phyloP scores from a whole-genome alignment of 2,329 filamentous ascomycete species.

The Zasmidium citrigriseum region DNA sequence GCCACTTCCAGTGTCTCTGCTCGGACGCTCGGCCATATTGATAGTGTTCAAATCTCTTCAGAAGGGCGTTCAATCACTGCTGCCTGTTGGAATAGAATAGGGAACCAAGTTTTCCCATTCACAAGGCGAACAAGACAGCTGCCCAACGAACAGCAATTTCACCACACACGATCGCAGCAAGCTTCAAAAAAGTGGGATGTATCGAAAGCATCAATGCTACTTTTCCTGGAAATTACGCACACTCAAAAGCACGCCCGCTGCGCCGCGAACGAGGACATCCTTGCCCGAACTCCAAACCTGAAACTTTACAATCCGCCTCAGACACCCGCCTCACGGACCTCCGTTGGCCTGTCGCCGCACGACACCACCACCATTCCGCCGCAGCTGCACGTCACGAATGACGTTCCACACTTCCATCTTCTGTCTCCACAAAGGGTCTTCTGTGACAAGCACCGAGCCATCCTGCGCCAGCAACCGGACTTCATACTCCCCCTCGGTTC shows the following conservation, averaged over 20 bases:
- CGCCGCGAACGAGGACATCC: too few species aligned
- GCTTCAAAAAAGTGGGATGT: not conserved
- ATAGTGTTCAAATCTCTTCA: too few species aligned
- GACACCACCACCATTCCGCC: constrained; percentile 4
- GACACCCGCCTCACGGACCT: not conserved
- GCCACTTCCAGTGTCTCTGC: not conserved
- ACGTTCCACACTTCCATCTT: constrained; percentile 19
- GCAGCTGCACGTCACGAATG: constrained; percentile 18
- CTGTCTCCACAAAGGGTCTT: constrained; percentile 14
- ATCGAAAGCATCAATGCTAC: not conserved
- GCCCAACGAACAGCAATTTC: not conserved
- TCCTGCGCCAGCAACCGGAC: constrained; percentile 14
- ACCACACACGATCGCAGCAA: too few species aligned
- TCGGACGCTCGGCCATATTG: not conserved
- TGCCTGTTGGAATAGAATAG: not conserved
- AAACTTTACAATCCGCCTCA: not conserved
- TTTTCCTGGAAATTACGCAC: not conserved
- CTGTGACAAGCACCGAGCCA: constrained; percentile 10
- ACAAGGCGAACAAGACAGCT: not conserved
- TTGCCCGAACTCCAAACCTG: not conserved
- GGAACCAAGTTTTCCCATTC: not conserved
- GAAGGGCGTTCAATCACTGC: not conserved
- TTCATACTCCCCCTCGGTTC: constrained; percentile 18
- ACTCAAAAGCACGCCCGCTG: too few species aligned
- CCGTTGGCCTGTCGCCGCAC: constrained; percentile 2